Conservation (phyloP, 2,329 filamentous ascomycete genomes). For the Orbilia ellipsospora region DNA sequence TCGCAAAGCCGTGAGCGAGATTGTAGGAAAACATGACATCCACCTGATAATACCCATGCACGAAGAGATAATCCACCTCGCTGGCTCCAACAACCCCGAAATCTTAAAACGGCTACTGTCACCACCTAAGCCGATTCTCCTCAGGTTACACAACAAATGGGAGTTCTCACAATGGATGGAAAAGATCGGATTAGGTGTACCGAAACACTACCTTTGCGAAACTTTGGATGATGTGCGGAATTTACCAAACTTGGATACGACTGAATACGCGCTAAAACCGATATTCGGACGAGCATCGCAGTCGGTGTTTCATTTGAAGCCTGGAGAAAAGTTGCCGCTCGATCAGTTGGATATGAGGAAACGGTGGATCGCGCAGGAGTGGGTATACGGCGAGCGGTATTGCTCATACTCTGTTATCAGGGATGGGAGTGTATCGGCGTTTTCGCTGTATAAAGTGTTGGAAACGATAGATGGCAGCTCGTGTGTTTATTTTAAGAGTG, state of each 20-base stretch:
- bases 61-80: slow-evolving; percentile 61
- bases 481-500: slow-evolving; percentile 59
- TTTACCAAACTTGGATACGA: slow-evolving; percentile 41
- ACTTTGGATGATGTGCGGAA: slow-evolving; percentile 55
- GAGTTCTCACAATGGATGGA: slow-evolving; percentile 59
- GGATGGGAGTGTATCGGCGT: slow-evolving; percentile 58
- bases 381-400: slow-evolving; percentile 60
- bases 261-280: slow-evolving; percentile 60
- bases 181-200: slow-evolving; percentile 58
- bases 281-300: slow-evolving; percentile 59
- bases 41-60: slow-evolving; percentile 60
- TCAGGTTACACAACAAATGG: slow-evolving; percentile 61
- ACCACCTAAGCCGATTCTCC: slow-evolving; percentile 58
- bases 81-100: slow-evolving; percentile 56
- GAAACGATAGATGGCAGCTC: slow-evolving; percentile 60
- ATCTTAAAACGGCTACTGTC: slow-evolving; percentile 59
- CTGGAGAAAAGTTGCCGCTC: slow-evolving; percentile 28
- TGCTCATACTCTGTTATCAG: slow-evolving; percentile 60
- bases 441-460: slow-evolving; percentile 59
- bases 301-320: slow-evolving; percentile 56
- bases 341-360: slow-evolving; percentile 47
- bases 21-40: slow-evolving; percentile 55
- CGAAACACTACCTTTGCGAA: slow-evolving; percentile 58
- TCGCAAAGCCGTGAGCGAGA: slow-evolving; percentile 49
- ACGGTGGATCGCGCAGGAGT: slow-evolving; percentile 60